Percentiles rank a stretch among this genome's conserved stretches.
Conservation (phyloP, 139 green algal genomes). For the Micromonas commoda region DNA sequence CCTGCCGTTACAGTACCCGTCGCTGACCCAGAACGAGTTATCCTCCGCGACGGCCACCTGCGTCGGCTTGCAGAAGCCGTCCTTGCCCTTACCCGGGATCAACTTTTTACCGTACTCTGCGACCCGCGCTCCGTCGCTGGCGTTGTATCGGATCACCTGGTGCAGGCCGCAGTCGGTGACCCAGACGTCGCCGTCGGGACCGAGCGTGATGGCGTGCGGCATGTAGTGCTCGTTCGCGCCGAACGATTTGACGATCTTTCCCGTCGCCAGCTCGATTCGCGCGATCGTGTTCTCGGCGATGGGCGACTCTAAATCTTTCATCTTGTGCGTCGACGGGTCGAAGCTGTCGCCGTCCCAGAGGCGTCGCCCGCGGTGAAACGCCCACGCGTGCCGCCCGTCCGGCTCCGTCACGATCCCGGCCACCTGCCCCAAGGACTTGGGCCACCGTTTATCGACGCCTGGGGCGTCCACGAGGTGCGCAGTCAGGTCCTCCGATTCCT, state of each 20-base stretch:
- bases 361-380: constrained; percentile 41
- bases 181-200: constrained; percentile 63
- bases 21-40: constrained; percentile 64
- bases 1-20: constrained; percentile 60
- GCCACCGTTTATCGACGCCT: background rate
- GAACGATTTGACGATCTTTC: background rate
- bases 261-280: background rate
- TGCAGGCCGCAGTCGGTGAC: constrained; percentile 56
- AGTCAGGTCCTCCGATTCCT: too few species aligned
- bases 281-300: constrained; percentile 25
- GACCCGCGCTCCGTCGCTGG: background rate
- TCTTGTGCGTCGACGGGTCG: constrained; percentile 7
- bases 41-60: constrained; percentile 58
- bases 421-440: constrained; percentile 13
- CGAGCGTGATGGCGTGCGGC: constrained; percentile 73
- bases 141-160: constrained; percentile 28
- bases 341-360: constrained; percentile 52
- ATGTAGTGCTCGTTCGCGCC: constrained; percentile 41
- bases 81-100: background rate
- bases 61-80: constrained; percentile 73
- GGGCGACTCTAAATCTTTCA: background rate
- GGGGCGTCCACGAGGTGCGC: too few species aligned
- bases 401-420: constrained; percentile 5
- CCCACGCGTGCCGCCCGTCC: constrained; percentile 14
- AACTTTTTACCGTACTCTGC: background rate